Evolutionary conservation across 768 basidiomycete species (phyloP), one percentile per base, ranked within the genome.

Genomic region (Boletus rex-veris): DNA sequence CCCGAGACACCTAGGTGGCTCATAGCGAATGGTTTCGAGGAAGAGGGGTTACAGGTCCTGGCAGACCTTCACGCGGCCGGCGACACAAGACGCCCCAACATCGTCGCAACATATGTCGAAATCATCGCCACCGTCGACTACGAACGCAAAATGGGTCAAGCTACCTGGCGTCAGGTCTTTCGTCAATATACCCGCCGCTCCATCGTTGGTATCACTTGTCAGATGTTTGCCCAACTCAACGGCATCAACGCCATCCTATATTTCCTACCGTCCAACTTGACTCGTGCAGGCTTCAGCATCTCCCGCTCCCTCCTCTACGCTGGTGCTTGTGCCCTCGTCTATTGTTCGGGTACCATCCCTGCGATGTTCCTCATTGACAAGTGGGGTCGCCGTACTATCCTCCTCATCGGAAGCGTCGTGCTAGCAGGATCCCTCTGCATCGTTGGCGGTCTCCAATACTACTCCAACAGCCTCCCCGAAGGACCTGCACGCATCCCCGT

Each of bases 221-320:
- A 85, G 58, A 75, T 78, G 59, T 80, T 80, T 50, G 78, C 78
- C 1, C 79, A 81, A 55, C 76, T 79, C 64, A 81, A 81, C 60
- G 79, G 80, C 19, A 80, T 81, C 66, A 81, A 80, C 52, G 78
- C 78, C 11, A 77, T 85, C 46, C 70, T 83, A 24, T 84, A 83
- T 60, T 82, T 80, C 62, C 71, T 84, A 11, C 81, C 81, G 9
- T 76, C 76, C 53, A 80, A 77, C 54, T 69, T 82, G 54, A 74
- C 75, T 5, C 75, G 78, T 19, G 76, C 80, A 3, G 79, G 81
- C 12, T 80, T 81, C 68, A 68, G 68, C 21, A 67, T 75, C 38
- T 63, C 72, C 24, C 72, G 68, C 8, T 73, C 78, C 10, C 64
- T 80, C 42, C 71, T 80, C 45, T 80, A 75, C 55, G 73, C 79